Percentiles rank a stretch among this genome's conserved stretches.
Conservation (phyloP, 1,139 yeast genomes). For the Nakaseomyces bracarensis region DNA sequence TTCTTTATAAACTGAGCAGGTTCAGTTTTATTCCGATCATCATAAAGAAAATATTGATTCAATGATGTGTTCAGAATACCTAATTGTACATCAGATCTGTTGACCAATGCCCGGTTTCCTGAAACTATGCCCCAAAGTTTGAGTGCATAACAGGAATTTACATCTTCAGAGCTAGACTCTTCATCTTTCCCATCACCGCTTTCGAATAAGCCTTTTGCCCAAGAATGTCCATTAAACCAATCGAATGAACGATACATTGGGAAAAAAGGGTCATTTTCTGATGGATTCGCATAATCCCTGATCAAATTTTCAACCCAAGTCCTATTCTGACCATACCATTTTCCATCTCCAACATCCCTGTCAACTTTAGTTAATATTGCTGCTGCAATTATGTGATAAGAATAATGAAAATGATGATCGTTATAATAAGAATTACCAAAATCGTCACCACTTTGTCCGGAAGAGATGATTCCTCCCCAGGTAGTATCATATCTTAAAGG, state of each 20-base stretch:
- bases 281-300: constrained; percentile 67
- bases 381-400: constrained; percentile 67
- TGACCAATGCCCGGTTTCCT: constrained; percentile 44
- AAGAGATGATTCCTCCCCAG: constrained; percentile 70
- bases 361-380: constrained; percentile 57
- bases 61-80: constrained; percentile 51
- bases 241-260: constrained; percentile 74
- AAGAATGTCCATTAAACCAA: constrained; percentile 73
- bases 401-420: constrained; percentile 79
- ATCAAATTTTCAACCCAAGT: constrained; percentile 52
- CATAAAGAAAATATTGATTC: constrained; percentile 53
- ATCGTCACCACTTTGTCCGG: constrained; percentile 49
- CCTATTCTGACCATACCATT: constrained; percentile 46
- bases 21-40: constrained; percentile 40
- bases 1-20: constrained; percentile 51
- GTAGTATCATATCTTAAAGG: constrained; percentile 59
- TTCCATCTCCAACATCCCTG: constrained; percentile 35
- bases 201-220: constrained; percentile 70
- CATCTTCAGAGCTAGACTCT: constrained; percentile 72
- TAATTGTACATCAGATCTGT: constrained; percentile 54
- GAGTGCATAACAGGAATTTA: constrained; percentile 63
- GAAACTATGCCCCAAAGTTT: constrained; percentile 60
- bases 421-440: constrained; percentile 72
- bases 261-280: constrained; percentile 46
- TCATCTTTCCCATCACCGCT: constrained; percentile 76